Percentiles rank a stretch among this genome's conserved stretches.
phyloP scores from a whole-genome alignment of 2,329 filamentous ascomycete genomes.

The Fusarium sp. region DNA sequence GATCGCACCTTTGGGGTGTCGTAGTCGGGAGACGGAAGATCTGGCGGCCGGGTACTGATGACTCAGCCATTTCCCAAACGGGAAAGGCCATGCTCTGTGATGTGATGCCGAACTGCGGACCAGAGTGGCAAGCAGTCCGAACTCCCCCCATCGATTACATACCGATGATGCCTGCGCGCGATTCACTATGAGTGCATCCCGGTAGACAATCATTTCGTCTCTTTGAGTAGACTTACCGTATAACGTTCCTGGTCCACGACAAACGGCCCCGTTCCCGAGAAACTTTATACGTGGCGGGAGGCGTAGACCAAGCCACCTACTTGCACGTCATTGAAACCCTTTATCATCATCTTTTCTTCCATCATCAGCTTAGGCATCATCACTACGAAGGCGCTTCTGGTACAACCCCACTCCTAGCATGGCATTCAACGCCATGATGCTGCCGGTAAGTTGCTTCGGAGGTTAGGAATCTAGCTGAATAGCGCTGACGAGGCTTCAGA shows the following conservation, averaged over 20 bases:
- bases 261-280: constrained; percentile 4
- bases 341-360: constrained; percentile 21
- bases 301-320: constrained; percentile 14
- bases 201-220: constrained; percentile 37
- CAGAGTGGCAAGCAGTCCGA: constrained; percentile 45
- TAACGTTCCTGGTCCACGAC: constrained; percentile 7
- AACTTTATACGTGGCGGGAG: constrained; percentile 20
- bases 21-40: constrained; percentile 39
- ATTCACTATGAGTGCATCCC: constrained; percentile 45
- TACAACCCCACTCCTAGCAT: constrained; percentile 26
- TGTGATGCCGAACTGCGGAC: constrained; percentile 47
- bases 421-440: constrained; percentile 45
- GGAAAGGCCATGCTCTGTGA: constrained; percentile 41
- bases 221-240: constrained; percentile 24
- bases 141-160: constrained; percentile 34
- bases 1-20: neutral
- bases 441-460: constrained; percentile 45
- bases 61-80: constrained; percentile 41
- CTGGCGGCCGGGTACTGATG: constrained; percentile 32
- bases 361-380: constrained; percentile 18
- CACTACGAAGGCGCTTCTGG: constrained; percentile 17
- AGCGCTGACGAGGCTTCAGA: constrained; percentile 47
- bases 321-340: constrained; percentile 40
- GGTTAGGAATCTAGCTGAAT: constrained; percentile 5
- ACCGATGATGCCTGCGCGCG: constrained; percentile 39